Evolutionary conservation across 2,329 filamentous ascomycete genomes (phyloP).

Genomic region (Aquanectria penicillioides): DNA sequence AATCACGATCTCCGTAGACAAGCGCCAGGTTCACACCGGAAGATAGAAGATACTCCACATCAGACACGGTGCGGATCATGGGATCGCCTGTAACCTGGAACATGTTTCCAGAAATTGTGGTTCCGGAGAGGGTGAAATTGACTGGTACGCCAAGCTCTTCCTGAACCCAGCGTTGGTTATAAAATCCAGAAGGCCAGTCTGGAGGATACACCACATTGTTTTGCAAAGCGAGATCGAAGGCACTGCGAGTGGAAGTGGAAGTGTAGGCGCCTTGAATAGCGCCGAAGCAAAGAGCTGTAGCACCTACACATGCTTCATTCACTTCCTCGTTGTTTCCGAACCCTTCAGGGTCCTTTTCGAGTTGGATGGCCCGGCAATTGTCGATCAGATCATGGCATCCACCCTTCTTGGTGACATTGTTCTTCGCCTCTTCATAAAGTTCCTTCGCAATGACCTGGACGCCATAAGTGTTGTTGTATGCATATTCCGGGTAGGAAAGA

Average conservation of each 20-base stretch:
- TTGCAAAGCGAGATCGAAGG: constrained; percentile 69
- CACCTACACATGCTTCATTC: constrained; percentile 61
- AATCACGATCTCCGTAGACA: constrained; percentile 72
- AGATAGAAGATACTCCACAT: constrained; percentile 67
- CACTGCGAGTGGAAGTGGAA: constrained; percentile 22
- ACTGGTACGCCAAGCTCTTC: constrained; percentile 68
- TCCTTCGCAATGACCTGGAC: constrained; percentile 64
- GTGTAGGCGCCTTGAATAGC: constrained; percentile 22
- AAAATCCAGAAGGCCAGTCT: constrained; percentile 69
- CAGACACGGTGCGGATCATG: constrained; percentile 48
- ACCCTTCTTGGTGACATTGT: constrained; percentile 18
- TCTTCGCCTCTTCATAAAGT: constrained; percentile 25
- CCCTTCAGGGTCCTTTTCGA: constrained; percentile 49
- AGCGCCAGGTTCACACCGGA: constrained; percentile 73
- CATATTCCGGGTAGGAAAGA: constrained; percentile 63
- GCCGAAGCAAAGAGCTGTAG: constrained; percentile 45
- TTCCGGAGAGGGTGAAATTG: constrained; percentile 60
- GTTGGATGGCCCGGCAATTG: constrained; percentile 53
- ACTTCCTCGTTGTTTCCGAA: constrained; percentile 50
- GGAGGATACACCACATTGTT: constrained; percentile 62
- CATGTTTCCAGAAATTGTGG: constrained; percentile 63
- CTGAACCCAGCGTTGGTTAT: constrained; percentile 68
- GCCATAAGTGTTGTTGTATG: constrained; percentile 72
- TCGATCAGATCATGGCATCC: constrained; percentile 64
- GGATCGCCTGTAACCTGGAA: constrained; percentile 63